phyloP scores from a whole-genome alignment of 2,329 filamentous ascomycete genomes.

The Colletotrichum zoysiae region DNA sequence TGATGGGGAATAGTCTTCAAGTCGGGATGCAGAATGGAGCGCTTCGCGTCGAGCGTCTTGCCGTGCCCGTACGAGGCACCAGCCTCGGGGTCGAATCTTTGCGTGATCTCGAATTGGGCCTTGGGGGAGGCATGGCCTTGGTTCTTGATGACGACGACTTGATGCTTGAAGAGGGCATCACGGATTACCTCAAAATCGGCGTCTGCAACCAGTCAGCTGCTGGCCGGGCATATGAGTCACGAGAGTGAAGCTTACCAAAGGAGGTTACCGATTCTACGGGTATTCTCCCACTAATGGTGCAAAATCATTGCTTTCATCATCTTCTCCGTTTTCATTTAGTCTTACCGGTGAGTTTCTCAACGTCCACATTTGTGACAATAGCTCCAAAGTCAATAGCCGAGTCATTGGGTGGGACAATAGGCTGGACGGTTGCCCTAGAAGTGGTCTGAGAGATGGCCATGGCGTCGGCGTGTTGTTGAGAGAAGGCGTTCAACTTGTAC shows the following conservation, averaged over 20 bases:
- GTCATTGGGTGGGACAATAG: conserved; percentile 52
- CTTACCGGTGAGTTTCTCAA: conserved; percentile 74
- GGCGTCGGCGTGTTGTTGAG: not conserved
- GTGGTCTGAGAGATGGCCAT: conserved; percentile 18
- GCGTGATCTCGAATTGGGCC: conserved; percentile 80
- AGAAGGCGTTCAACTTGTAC: not conserved
- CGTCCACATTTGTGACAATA: conserved; percentile 66
- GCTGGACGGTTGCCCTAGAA: conserved; percentile 49
- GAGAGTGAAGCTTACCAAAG: conserved; percentile 57
- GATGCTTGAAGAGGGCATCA: conserved; percentile 74
- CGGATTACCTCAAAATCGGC: conserved; percentile 74
- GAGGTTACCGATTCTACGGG: conserved; percentile 73
- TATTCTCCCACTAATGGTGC: conserved; percentile 59
- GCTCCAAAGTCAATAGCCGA: conserved; percentile 71
- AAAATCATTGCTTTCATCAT: conserved; percentile 38
- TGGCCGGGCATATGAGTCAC: not conserved
- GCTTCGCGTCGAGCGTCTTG: conserved; percentile 75
- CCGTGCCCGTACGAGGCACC: conserved; percentile 79
- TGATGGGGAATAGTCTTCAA: conserved; percentile 85
- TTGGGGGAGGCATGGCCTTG: conserved; percentile 74
- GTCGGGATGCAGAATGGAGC: conserved; percentile 79
- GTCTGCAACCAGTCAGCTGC: conserved; percentile 57
- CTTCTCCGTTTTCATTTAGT: conserved; percentile 31
- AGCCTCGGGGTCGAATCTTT: conserved; percentile 76
- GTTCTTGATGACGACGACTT: conserved; percentile 78